Evolutionary conservation across 352 stramenopile species (phyloP), one percentile per base, ranked within the genome.

Genomic region (Aphanomyces stellatus): DNA sequence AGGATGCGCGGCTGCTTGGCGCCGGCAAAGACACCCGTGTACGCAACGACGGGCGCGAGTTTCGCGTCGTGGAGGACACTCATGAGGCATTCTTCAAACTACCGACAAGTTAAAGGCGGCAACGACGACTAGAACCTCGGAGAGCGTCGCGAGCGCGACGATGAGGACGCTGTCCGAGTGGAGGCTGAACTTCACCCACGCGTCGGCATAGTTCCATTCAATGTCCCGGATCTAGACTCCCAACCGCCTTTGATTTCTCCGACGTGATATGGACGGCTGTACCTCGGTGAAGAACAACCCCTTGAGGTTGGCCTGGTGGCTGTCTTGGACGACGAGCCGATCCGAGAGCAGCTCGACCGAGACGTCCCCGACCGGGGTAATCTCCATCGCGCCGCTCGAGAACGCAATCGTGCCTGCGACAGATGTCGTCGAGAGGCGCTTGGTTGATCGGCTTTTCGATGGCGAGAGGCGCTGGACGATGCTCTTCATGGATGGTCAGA

Each of bases 1-100:
- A 91, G 88, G 4, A 82, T 80, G 1, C 81, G 88, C 3, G 83
- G 79, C 0, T 85, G 30, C 11, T 76, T 85, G 19, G 80, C 71
- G 0, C 83, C 83, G 4, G 85, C 75, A 11, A 89, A 76, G 24
- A 88, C 81, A 13, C 83, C 83, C 8, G 90, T 74, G 69, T 88
- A 90, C 3, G 80, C 57, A 67, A 88, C 77, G 22, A 85, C 76
- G 0, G 80, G 83, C 17, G 59, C 56, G 3, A 79, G 59, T 17
- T 76, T 69, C 27, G 68, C 46, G 4, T 73, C 69, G 5, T 62
- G 60, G 6, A 90, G 35, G 4, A 73, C 69, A 1, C 60, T 34
- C 11, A 24, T 37, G 13, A 57, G 28, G 30, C 49, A 24, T 24
- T 7, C 25, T 57, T 57, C 49, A 57, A 57, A 57, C 49, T 57